These are phyloP conservation scores for Berberis vulgaris DNA, from an alignment of 164 flowering plant genomes.

Conservation along the genomic window DNA sequence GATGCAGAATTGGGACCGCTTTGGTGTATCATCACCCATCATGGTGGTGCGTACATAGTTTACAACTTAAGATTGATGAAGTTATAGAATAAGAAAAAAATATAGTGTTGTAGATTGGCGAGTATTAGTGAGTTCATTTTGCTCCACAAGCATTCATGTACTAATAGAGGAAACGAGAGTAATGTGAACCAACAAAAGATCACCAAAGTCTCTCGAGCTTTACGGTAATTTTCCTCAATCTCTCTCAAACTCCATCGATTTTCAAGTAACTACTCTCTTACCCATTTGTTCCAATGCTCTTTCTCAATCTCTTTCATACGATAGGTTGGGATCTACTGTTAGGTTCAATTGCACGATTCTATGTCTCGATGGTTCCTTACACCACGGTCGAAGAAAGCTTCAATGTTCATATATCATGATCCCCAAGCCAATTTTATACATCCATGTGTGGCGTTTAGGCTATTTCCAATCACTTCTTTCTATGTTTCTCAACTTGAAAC, in stretches of 20 bases:
- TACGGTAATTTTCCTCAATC: constrained; percentile 15
- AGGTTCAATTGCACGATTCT: constrained; percentile 77
- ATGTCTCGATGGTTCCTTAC: constrained; percentile 72
- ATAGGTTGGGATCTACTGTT: constrained; percentile 80
- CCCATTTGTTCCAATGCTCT: background rate
- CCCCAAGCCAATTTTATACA: too few relatives aligned
- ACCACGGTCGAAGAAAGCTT: constrained; percentile 99
- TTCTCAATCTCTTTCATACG: background rate
- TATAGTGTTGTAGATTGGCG: too few relatives aligned
- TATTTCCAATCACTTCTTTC: too few relatives aligned
- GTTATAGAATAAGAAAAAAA: too few relatives aligned
- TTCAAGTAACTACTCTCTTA: background rate
- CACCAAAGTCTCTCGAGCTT: constrained; percentile 14
- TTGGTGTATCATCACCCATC: too few relatives aligned
- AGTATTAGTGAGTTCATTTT: too few relatives aligned
- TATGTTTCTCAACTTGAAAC: too few relatives aligned
- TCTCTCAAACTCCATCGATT: background rate
- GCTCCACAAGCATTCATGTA: background rate
- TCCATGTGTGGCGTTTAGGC: too few relatives aligned
- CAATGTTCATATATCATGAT: constrained; percentile 65
- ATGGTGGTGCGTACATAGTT: too few relatives aligned
- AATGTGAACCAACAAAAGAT: constrained; percentile 5
- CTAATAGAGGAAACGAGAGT: constrained; percentile 17
- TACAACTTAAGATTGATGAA: too few relatives aligned
- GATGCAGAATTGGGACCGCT: too few relatives aligned